phyloP scores from a whole-genome alignment of 2,329 filamentous ascomycete genomes.

The Colletotrichum sidae region DNA sequence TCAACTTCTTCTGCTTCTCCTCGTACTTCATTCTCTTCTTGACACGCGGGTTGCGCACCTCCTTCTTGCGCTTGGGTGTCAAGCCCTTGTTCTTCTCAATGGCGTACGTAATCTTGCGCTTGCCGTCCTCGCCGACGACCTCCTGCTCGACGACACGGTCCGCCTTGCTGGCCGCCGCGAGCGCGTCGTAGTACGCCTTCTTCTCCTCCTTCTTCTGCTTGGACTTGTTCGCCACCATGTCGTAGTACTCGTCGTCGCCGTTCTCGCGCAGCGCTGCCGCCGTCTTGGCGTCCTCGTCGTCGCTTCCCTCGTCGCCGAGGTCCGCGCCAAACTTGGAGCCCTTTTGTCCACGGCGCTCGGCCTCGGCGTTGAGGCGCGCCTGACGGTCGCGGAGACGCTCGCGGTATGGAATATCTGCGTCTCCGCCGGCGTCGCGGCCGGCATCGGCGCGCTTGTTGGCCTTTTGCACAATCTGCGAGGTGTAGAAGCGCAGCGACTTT shows the following conservation, averaged over 20 bases:
- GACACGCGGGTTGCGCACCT: conserved; percentile 91
- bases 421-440: conserved; percentile 80
- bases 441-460: conserved; percentile 84
- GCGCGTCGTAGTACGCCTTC: conserved; percentile 65
- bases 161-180: conserved; percentile 71
- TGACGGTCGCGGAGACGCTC: conserved; percentile 90
- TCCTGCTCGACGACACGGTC: conserved; percentile 74
- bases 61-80: conserved; percentile 90
- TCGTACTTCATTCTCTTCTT: conserved; percentile 99
- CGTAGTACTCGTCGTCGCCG: conserved; percentile 85
- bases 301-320: conserved; percentile 68
- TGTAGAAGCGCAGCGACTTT: conserved; percentile 97
- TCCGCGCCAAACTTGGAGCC: conserved; percentile 71
- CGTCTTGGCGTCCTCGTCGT: conserved; percentile 71
- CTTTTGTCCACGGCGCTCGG: conserved; percentile 82
- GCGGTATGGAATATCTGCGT: conserved; percentile 86
- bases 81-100: conserved; percentile 99
- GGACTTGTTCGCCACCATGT: conserved; percentile 81
- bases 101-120: conserved; percentile 90
- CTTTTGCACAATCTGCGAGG: conserved; percentile 96
- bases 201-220: conserved; percentile 81
- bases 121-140: conserved; percentile 82
- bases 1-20: conserved; percentile 97
- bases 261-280: conserved; percentile 63
- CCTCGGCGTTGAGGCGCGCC: conserved; percentile 87